Conservation (phyloP, 2,329 filamentous ascomycete genomes). For the Stagonosporopsis vannaccii region DNA sequence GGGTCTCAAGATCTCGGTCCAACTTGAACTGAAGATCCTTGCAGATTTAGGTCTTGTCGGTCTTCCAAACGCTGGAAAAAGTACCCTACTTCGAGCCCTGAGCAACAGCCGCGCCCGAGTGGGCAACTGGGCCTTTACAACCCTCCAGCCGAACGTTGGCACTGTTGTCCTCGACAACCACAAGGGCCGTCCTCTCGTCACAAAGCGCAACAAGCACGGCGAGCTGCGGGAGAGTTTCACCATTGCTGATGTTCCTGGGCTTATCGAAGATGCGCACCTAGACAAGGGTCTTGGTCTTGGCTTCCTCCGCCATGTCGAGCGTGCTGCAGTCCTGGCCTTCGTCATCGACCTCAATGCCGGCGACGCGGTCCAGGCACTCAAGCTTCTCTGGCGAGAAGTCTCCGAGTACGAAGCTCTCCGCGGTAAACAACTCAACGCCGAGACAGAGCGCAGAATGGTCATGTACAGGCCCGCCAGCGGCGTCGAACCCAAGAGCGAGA, state of each 20-base stretch:
- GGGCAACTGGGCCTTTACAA: conserved; percentile 97
- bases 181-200: conserved; percentile 72
- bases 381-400: conserved; percentile 89
- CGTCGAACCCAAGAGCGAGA: conserved; percentile 21
- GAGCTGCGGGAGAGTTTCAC: conserved; percentile 79
- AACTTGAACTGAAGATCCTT: conserved; percentile 92
- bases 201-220: conserved; percentile 55
- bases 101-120: conserved; percentile 89
- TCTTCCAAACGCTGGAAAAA: conserved; percentile 95
- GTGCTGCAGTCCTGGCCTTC: conserved; percentile 90
- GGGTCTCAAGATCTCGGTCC: conserved; percentile 78
- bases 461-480: conserved; percentile 53
- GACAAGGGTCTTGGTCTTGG: conserved; percentile 90
- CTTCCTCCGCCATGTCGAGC: conserved; percentile 93
- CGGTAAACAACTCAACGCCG: conserved; percentile 72
- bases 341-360: conserved; percentile 85
- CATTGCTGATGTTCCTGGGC: conserved; percentile 92
- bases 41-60: conserved; percentile 95
- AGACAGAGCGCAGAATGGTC: conserved; percentile 68
- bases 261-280: conserved; percentile 91
- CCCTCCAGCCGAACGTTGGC: conserved; percentile 91
- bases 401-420: conserved; percentile 84
- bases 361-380: conserved; percentile 79
- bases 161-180: conserved; percentile 92
- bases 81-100: conserved; percentile 84